Conservation (phyloP, 139 green algal species). For the Penium margaritaceum region DNA sequence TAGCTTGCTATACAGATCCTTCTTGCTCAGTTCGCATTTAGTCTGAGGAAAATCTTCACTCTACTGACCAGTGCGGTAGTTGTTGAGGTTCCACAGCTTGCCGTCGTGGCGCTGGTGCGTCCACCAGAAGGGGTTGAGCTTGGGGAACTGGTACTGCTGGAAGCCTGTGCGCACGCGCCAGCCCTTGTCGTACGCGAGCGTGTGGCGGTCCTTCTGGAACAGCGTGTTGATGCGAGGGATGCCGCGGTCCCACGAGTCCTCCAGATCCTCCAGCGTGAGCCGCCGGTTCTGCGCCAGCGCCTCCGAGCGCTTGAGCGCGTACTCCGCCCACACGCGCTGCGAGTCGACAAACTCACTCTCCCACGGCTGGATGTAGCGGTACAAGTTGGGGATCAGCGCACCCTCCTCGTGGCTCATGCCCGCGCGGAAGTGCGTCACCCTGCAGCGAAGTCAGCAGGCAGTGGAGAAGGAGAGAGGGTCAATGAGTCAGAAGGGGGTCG, state of each 20-base stretch:
- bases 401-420: constrained; percentile 98
- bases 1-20: too few species aligned
- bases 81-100: constrained; percentile 99
- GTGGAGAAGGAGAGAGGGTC: too few species aligned
- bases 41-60: too few species aligned
- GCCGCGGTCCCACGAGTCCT: constrained; percentile 93
- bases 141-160: constrained; percentile 78
- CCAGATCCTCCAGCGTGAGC: constrained; percentile 56
- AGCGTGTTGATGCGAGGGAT: constrained; percentile 99
- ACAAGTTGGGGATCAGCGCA: constrained; percentile 98
- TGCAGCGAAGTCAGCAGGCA: too few species aligned
- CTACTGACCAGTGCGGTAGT: constrained; percentile 97
- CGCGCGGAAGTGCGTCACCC: constrained; percentile 93
- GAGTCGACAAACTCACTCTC: constrained; percentile 94
- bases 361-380: constrained; percentile 79
- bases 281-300: constrained; percentile 65
- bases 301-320: constrained; percentile 92
- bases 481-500: too few species aligned
- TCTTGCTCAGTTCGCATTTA: too few species aligned
- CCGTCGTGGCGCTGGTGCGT: constrained; percentile 97
- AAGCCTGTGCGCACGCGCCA: constrained; percentile 95
- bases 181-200: constrained; percentile 95
- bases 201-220: constrained; percentile 98
- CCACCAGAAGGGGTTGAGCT: constrained; percentile 97
- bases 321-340: constrained; percentile 97